Evolutionary conservation across 352 stramenopile genomes (phyloP), one percentile per base, ranked within the genome.

Genomic region (Pythium grandisporangium): DNA sequence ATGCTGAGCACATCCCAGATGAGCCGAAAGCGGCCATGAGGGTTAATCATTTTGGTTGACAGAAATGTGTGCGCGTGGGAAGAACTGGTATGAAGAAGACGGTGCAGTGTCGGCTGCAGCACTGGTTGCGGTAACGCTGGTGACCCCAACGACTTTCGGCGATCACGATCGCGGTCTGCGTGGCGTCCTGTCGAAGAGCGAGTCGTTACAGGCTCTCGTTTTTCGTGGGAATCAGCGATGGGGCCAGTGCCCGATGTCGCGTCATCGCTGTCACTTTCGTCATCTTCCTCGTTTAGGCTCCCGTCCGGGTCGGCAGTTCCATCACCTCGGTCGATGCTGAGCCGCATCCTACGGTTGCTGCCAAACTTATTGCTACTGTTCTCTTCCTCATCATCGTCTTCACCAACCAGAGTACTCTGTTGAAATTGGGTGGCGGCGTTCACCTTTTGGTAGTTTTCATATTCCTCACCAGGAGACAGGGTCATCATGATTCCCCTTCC

Each of bases 361-460:
- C n/a, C n/a, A n/a, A n/a, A n/a, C n/a, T n/a, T n/a, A n/a, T 43
- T 45, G 4, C 16, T 37, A 30, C 35, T 32, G 14, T 37, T 40
- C 12, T 51, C 39, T 27, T 48, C 53, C 6, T 65, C 40, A 0
- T 65, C 55, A 4, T 58, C 49, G 4, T 65, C 58, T 14, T 58
- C 58, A 11, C 67, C 55, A 20, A 64, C 52, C 11, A 42, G 35
- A 17, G 51, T 42, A 12, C 51, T 50, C 17, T 54, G 40, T 12
- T 52, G 59, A 38, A 53, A 49, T 7, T 42, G 49, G 26, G 65
- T 74, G 22, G 60, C 68, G 2, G 59, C 56, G 26, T 65, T 49
- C 32, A 83, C 43, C 52, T 81, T 81, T 45, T 79, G 63, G 42
- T 79, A 81, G 35, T 84, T 74, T 55, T 80, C 70, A 36, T 81